phyloP scores from a whole-genome alignment of 108 stramenopile genomes.

The Pseudonitzschia multistriata region DNA sequence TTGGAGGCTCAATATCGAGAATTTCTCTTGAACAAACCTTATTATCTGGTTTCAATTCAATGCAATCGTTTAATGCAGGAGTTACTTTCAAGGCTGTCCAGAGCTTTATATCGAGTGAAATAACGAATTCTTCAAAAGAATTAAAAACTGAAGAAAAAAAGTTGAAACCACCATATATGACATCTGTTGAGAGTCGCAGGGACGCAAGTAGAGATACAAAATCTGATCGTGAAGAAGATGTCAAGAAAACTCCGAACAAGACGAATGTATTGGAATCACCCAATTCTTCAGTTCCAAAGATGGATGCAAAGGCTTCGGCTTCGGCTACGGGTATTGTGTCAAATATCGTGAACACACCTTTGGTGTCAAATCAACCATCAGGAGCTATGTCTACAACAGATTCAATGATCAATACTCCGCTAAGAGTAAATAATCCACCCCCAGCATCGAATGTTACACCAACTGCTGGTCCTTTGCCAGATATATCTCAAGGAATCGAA shows the following conservation, averaged over 20 bases:
- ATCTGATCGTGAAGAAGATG: neutral
- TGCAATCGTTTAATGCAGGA: slow-evolving; percentile 19
- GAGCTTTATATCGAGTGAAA: slow-evolving; percentile 14
- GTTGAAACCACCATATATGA: neutral
- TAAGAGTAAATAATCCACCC: neutral
- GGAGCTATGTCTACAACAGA: neutral
- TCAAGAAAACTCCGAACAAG: neutral
- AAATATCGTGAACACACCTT: neutral
- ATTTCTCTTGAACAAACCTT: slow-evolving; percentile 20
- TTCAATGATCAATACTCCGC: slow-evolving; percentile 5
- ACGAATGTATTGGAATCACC: neutral
- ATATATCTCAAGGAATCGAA: neutral
- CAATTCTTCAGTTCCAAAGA: neutral
- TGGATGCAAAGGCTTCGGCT: neutral
- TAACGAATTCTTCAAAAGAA: slow-evolving; percentile 7
- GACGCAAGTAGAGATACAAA: neutral
- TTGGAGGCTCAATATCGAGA: slow-evolving; percentile 31
- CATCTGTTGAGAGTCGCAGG: neutral
- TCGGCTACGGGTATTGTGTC: neutral
- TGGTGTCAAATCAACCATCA: neutral
- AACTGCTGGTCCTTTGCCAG: neutral
- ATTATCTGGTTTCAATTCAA: slow-evolving; percentile 4
- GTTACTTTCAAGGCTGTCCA: slow-evolving; percentile 25
- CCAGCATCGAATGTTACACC: neutral
- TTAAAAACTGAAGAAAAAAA: slow-evolving; percentile 19